Evolutionary conservation across 805 yeast genomes (phyloP), one percentile per base, ranked within the genome.

Genomic region (Wickerhamiella occidentalis): DNA sequence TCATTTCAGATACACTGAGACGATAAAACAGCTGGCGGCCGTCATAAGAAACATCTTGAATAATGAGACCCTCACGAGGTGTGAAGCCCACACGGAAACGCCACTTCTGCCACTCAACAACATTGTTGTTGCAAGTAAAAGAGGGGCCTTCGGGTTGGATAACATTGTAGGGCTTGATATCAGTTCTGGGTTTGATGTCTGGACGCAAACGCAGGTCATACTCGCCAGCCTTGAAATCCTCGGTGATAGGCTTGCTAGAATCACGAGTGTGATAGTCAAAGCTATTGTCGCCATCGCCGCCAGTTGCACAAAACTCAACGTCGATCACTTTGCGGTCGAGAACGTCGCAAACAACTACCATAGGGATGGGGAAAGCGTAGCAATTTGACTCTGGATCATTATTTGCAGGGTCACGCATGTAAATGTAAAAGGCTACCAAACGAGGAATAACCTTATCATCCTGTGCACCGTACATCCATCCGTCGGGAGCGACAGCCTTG

Each of bases 101-200:
- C 92, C 92, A 83, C 17, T 81, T 86, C 69, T 81, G 90, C 94
- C 94, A 83, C 50, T 68, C 66, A 56, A 84, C 74, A 62, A 75
- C 77, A 51, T 74, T 68, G 38, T 80, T 81, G 55, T 81, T 70
- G 36, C 76, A 67, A 21, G 70, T 58, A 68, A 80, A 83, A 1
- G 85, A 78, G n/a, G 87, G 77, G 55, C 94, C 94, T 58, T 84
- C 88, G 46, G 92, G 90, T 68, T 83, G 94, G 82, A 68, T 79
- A 82, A 81, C 73, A 54, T 80, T 65, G 62, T 82, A 73, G 43
- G 92, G 90, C 66, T 82, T 82, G 57, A 82, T 70, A 33, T 75
- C 80, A 22, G 72, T 77, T 66, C 85, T 75, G 28, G 64, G 51
- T 33, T 63, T 52, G 59, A 74, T 78, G 42, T 78, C 80, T 54